Evolutionary conservation across 805 yeast species (phyloP).

Genomic region (Candida chauliodis): DNA sequence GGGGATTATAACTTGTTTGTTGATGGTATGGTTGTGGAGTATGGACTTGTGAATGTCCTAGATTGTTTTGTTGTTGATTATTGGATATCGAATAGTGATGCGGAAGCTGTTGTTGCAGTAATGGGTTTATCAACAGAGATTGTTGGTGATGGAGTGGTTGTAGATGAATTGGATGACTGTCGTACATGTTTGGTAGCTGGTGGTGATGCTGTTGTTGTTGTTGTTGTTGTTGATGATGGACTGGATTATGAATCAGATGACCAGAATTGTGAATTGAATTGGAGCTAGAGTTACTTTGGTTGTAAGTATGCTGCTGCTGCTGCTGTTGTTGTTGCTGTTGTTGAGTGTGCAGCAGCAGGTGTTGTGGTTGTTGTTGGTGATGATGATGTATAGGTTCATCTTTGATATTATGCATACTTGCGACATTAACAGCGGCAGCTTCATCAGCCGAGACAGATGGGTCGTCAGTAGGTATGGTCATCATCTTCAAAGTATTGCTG

Average conservation of each 20-base stretch:
- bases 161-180: conserved; percentile 4
- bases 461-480: conserved; percentile 9
- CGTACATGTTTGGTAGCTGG: conserved; percentile 1
- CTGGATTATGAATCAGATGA: background rate
- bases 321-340: conserved; percentile 4
- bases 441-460: conserved; percentile 17
- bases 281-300: conserved; percentile 1
- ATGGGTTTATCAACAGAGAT: background rate
- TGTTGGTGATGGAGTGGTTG: conserved; percentile 9
- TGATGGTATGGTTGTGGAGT: conserved; percentile 10
- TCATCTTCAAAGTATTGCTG: conserved; percentile 2
- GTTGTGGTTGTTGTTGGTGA: conserved; percentile 9
- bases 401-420: conserved; percentile 6
- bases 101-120: conserved; percentile 11
- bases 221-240: conserved; percentile 1
- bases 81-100: conserved; percentile 7
- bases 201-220: conserved; percentile 4
- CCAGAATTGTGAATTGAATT: too few relatives aligned
- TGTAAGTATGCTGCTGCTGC: conserved; percentile 10
- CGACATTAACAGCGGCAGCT: conserved; percentile 17
- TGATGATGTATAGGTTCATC: conserved; percentile 8
- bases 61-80: conserved; percentile 8
- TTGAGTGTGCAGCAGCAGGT: conserved; percentile 3
- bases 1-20: conserved; percentile 7
- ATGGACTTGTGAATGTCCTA: conserved; percentile 6